Conservation (phyloP, 805 yeast species). For the Barnettozyma wickerhamii region DNA sequence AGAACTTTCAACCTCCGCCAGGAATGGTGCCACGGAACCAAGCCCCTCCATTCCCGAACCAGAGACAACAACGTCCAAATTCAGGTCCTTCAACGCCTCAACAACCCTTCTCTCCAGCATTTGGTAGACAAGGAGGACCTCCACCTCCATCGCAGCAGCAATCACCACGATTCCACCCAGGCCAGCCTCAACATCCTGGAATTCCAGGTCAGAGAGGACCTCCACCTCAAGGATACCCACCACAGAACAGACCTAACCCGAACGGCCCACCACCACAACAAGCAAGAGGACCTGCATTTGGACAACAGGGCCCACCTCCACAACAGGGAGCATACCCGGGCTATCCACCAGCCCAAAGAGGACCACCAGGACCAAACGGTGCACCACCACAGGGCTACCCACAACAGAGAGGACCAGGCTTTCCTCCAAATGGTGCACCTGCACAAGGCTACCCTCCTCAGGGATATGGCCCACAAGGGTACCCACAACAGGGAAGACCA, state of each 20-base stretch:
- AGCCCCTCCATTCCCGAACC: neutral
- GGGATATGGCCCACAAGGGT: conserved; percentile 2
- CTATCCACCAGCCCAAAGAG: neutral
- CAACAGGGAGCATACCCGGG: conserved; percentile 2
- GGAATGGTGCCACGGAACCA: neutral
- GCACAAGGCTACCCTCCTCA: neutral
- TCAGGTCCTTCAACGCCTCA: neutral
- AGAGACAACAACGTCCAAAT: neutral
- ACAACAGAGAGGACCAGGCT: neutral
- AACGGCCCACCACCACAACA: conserved; percentile 3
- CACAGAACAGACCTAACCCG: too few species aligned
- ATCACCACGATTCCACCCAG: neutral
- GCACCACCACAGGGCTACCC: neutral
- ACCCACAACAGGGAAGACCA: conserved; percentile 2
- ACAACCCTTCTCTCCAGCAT: neutral
- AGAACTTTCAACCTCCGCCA: conserved; percentile 1
- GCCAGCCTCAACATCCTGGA: neutral
- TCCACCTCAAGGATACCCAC: conserved; percentile 3
- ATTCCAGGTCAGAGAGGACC: conserved; percentile 1
- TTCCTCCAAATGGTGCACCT: conserved; percentile 1
- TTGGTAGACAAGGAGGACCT: neutral
- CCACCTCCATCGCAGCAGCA: neutral
- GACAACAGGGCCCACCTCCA: too few species aligned
- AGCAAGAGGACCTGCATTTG: too few species aligned
- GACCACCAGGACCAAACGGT: neutral